phyloP scores from a whole-genome alignment of 306 rosid species.

The Lathyrus tuberosus region DNA sequence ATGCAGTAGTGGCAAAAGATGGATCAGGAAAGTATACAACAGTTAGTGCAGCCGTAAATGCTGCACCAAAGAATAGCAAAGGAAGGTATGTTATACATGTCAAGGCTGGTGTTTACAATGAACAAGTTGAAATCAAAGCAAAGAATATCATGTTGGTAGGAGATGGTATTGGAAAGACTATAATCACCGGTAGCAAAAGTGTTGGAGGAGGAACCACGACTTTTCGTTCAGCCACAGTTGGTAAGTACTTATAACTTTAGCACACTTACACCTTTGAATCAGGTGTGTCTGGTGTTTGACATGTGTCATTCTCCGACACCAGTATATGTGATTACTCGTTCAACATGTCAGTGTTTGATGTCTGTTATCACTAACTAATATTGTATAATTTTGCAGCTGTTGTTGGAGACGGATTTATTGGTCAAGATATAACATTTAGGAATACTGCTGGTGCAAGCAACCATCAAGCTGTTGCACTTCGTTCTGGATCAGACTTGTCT shows the following conservation, averaged over 20 bases:
- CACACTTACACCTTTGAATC: no score
- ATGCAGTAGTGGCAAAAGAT: no score
- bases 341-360: no score
- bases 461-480: slow-evolving; percentile 74
- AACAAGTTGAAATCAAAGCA: slow-evolving; percentile 56
- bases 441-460: slow-evolving; percentile 73
- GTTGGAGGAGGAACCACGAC: slow-evolving; percentile 81
- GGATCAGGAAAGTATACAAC: slow-evolving; percentile 67
- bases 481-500: slow-evolving; percentile 73
- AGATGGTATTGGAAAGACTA: slow-evolving; percentile 73
- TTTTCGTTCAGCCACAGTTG: slow-evolving; percentile 75
- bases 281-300: no score
- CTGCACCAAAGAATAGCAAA: slow-evolving; percentile 46
- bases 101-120: slow-evolving; percentile 66
- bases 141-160: slow-evolving; percentile 69
- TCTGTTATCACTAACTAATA: background rate
- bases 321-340: no score
- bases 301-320: no score
- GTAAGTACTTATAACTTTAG: slow-evolving; percentile 39
- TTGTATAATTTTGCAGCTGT: slow-evolving; percentile 46
- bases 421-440: slow-evolving; percentile 60
- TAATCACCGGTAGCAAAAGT: slow-evolving; percentile 72
- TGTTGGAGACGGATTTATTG: slow-evolving; percentile 71
- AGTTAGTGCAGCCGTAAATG: slow-evolving; percentile 51
- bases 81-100: slow-evolving; percentile 71